These are phyloP conservation scores for Xerocomus minutiporus DNA, from an alignment of 1,284 basidiomycete genomes.

Conservation along the genomic window DNA sequence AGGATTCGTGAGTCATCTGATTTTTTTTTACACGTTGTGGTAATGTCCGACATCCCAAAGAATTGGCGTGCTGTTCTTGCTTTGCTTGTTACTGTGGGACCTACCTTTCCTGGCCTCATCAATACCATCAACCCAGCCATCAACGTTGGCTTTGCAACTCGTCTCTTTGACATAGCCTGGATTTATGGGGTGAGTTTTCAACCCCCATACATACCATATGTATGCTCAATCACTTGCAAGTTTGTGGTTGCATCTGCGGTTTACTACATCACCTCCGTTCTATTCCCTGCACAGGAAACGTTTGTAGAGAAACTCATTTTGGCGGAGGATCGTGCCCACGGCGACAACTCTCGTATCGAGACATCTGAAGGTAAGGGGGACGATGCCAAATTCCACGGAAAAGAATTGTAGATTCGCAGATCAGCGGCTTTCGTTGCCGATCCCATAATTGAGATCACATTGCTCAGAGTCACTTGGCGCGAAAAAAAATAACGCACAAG, in stretches of 20 bases:
- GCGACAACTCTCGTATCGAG: constrained; percentile 2
- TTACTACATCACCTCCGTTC: constrained; percentile 49
- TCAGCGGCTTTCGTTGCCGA: constrained; percentile 11
- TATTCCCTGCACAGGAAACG: constrained; percentile 58
- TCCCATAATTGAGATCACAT: constrained; percentile 4
- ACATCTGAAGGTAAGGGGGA: not conserved
- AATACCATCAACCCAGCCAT: constrained; percentile 60
- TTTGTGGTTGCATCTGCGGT: constrained; percentile 40
- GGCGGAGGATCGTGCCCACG: not conserved
- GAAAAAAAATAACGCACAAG: not conserved
- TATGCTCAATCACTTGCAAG: constrained; percentile 19
- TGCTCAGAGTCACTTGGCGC: not conserved
- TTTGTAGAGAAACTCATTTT: constrained; percentile 46
- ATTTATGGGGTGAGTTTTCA: constrained; percentile 54
- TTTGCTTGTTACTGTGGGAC: constrained; percentile 57
- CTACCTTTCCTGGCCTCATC: constrained; percentile 65
- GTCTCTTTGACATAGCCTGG: constrained; percentile 66
- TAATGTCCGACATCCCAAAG: constrained; percentile 32
- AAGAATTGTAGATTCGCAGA: constrained; percentile 5
- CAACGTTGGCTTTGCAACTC: constrained; percentile 46
- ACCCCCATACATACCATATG: not conserved
- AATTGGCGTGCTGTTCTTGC: constrained; percentile 71
- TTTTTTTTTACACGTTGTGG: constrained; percentile 17
- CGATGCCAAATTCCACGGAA: constrained; percentile 3
- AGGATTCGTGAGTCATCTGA: constrained; percentile 45